These are phyloP conservation scores for Sarocladium kiliense DNA, from an alignment of 2,329 filamentous ascomycete species.

Conservation along the genomic window DNA sequence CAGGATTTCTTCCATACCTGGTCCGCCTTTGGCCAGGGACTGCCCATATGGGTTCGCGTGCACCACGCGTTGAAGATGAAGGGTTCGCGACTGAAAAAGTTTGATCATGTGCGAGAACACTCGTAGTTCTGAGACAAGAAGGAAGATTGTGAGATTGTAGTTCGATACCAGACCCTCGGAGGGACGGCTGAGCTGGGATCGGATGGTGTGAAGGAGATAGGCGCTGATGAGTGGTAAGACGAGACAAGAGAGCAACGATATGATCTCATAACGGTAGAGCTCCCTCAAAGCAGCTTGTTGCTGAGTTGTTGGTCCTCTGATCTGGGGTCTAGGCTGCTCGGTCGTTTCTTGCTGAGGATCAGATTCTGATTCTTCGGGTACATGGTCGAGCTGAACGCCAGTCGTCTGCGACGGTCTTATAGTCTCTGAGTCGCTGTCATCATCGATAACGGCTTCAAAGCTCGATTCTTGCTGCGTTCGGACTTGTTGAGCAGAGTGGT, in stretches of 20 bases:
- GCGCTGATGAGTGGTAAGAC: conserved; percentile 72
- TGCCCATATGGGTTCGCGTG: conserved; percentile 41
- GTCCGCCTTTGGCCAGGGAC: not conserved
- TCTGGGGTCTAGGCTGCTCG: conserved; percentile 11
- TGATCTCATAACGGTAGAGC: conserved; percentile 68
- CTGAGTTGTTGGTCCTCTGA: conserved; percentile 13
- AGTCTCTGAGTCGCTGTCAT: conserved; percentile 38
- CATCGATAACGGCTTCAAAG: conserved; percentile 33
- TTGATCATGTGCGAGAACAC: conserved; percentile 78
- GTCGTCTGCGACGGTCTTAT: conserved; percentile 12
- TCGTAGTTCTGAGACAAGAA: conserved; percentile 79
- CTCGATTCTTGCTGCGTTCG: conserved; percentile 45
- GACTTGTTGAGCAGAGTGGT: conserved; percentile 63
- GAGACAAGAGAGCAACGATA: conserved; percentile 75
- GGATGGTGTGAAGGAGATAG: conserved; percentile 76
- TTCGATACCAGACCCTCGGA: conserved; percentile 86
- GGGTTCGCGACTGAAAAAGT: conserved; percentile 71
- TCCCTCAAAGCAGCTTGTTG: conserved; percentile 48
- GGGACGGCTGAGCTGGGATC: conserved; percentile 73
- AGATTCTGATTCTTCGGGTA: conserved; percentile 37
- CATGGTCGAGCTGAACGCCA: conserved; percentile 30
- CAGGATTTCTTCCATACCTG: conserved; percentile 49
- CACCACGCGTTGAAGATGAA: conserved; percentile 75
- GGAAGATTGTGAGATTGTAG: conserved; percentile 87
- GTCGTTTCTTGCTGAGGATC: conserved; percentile 13